These are phyloP conservation scores for Cryphonectria japonica DNA, from an alignment of 2,329 filamentous ascomycete species.

Conservation along the genomic window DNA sequence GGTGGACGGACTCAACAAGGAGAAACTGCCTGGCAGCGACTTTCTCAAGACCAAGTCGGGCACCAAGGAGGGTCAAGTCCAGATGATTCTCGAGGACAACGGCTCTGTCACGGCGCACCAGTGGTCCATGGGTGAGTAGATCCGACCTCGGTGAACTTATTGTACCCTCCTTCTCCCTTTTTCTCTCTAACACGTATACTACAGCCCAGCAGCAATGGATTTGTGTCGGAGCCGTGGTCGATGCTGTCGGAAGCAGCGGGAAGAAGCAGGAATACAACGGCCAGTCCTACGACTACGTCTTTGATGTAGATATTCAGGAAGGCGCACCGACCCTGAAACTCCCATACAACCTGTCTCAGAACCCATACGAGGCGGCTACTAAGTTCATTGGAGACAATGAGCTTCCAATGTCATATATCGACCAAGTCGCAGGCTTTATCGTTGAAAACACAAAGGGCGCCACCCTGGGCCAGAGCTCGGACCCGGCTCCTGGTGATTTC, in stretches of 20 bases:
- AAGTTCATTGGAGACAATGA: conserved; percentile 92
- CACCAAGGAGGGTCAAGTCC: conserved; percentile 94
- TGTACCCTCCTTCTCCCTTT: background rate
- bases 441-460: conserved; percentile 86
- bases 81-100: conserved; percentile 84
- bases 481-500: conserved; percentile 63
- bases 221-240: conserved; percentile 91
- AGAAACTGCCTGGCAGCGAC: conserved; percentile 85
- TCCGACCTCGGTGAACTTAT: too few relatives aligned
- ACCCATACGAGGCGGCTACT: conserved; percentile 87
- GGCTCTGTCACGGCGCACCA: conserved; percentile 84
- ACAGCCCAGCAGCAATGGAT: conserved; percentile 73
- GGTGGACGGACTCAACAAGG: conserved; percentile 83
- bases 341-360: conserved; percentile 91
- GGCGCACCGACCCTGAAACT: conserved; percentile 90
- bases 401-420: conserved; percentile 82
- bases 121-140: conserved; percentile 67
- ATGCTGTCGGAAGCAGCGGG: conserved; percentile 81
- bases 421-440: conserved; percentile 93
- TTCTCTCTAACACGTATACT: conserved; percentile 33
- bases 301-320: conserved; percentile 95
- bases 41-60: conserved; percentile 82
- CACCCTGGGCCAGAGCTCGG: conserved; percentile 69
- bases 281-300: conserved; percentile 93
- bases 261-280: conserved; percentile 78